Evolutionary conservation across 2,329 filamentous ascomycete genomes (phyloP).

Genomic region (Diaporthe velutina): DNA sequence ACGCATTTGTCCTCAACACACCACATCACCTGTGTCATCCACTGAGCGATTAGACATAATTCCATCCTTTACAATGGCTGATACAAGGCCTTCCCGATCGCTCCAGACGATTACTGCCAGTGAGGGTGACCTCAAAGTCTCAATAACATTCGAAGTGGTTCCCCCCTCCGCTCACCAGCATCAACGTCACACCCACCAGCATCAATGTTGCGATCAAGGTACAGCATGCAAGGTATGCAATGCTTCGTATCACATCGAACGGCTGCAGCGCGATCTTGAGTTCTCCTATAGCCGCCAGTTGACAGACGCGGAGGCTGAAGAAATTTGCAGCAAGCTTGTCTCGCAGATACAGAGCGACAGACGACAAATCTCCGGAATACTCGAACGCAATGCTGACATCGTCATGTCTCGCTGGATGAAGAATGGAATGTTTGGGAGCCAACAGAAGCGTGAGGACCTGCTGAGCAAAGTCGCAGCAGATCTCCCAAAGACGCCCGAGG

Average conservation of each 20-base stretch:
- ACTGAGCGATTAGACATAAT: neutral
- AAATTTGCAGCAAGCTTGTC: neutral
- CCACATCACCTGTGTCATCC: neutral
- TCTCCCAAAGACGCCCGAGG: neutral
- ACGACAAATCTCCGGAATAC: neutral
- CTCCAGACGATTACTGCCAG: neutral
- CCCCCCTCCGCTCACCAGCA: neutral
- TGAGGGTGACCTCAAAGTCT: neutral
- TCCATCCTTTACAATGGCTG: neutral
- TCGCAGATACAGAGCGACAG: neutral
- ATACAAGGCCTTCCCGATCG: neutral
- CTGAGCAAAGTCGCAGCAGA: neutral
- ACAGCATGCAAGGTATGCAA: neutral
- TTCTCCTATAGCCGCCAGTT: neutral
- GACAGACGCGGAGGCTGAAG: neutral
- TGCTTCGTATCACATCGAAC: neutral
- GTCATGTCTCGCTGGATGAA: conserved; percentile 2
- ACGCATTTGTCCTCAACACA: neutral
- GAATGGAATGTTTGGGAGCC: neutral
- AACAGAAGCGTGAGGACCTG: conserved; percentile 16
- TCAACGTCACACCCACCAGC: neutral
- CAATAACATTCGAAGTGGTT: no score
- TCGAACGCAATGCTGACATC: neutral
- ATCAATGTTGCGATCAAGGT: neutral
- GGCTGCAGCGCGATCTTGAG: neutral